A percentile compares a stretch with the other conserved stretches of the same genome.
Evolutionary conservation across 2,329 filamentous ascomycete genomes (phyloP).

Genomic region (Clarireedia hainanense): DNA sequence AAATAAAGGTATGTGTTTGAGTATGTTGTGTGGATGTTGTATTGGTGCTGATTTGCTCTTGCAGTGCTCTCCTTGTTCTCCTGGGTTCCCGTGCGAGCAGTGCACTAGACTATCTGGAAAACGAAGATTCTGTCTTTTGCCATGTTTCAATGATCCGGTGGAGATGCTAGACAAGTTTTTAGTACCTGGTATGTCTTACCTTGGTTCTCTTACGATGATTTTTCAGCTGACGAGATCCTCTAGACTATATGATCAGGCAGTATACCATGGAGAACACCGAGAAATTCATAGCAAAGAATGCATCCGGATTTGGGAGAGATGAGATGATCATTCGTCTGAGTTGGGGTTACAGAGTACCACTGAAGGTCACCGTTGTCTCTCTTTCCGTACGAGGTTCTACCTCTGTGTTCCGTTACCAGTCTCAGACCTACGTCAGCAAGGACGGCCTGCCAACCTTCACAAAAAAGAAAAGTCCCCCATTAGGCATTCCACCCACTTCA

Average conservation of each 20-base stretch:
- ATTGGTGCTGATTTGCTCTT: neutral
- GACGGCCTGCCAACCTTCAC: slow-evolving; percentile 13
- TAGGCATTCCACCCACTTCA: slow-evolving; percentile 22
- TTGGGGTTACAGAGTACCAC: slow-evolving; percentile 23
- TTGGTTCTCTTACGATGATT: neutral
- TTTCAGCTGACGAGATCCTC: slow-evolving; percentile 7
- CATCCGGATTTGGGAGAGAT: slow-evolving; percentile 22
- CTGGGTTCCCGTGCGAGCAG: slow-evolving; percentile 26
- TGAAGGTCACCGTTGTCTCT: slow-evolving; percentile 23
- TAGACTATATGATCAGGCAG: slow-evolving; percentile 24
- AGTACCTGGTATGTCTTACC: slow-evolving; percentile 20
- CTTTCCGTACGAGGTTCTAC: slow-evolving; percentile 17
- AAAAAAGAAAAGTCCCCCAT: slow-evolving; percentile 22
- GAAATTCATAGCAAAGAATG: slow-evolving; percentile 21
- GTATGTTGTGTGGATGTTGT: neutral
- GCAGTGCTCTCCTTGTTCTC: slow-evolving; percentile 27
- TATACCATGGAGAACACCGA: slow-evolving; percentile 25
- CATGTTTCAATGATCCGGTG: slow-evolving; percentile 28
- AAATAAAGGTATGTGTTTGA: slow-evolving; percentile 21
- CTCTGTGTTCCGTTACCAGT: slow-evolving; percentile 20
- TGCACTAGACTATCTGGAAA: slow-evolving; percentile 25
- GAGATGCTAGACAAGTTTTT: slow-evolving; percentile 24
- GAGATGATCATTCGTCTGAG: slow-evolving; percentile 19
- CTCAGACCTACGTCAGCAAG: slow-evolving; percentile 14
- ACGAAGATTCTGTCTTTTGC: slow-evolving; percentile 26